Percentiles rank a stretch among this genome's conserved stretches.
Conservation (phyloP, 2,329 filamentous ascomycete genomes). For the Helminthosporium solani region DNA sequence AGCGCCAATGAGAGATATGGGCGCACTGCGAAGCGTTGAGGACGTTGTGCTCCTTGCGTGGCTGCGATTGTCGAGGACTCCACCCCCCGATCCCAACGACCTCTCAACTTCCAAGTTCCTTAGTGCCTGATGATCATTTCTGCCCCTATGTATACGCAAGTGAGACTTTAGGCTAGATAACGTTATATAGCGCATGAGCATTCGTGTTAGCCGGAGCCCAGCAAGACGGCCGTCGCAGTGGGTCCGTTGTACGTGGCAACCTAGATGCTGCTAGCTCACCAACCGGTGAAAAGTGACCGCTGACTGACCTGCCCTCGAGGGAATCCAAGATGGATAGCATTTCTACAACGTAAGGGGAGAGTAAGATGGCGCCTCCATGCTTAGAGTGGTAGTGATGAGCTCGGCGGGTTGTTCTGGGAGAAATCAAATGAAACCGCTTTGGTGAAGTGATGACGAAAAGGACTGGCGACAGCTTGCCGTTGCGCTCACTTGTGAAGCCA, state of each 20-base stretch:
- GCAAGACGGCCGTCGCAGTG: not conserved
- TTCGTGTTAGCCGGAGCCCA: not conserved
- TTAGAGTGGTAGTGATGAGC: not conserved
- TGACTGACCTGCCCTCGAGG: not conserved
- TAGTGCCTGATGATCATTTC: not conserved
- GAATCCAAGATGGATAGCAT: not conserved
- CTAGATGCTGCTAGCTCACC: not conserved
- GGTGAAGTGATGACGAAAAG: constrained; percentile 1
- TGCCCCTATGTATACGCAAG: not conserved
- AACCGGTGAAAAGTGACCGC: not conserved
- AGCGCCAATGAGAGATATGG: not conserved
- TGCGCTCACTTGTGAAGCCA: not conserved
- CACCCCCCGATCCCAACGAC: not conserved
- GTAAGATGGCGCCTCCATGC: not conserved
- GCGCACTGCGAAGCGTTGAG: constrained; percentile 1
- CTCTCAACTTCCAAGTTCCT: not conserved
- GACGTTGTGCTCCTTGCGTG: not conserved
- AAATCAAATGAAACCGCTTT: not conserved
- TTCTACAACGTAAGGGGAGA: not conserved
- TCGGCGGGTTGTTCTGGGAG: not conserved
- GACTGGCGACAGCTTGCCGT: constrained; percentile 2
- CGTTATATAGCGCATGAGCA: not conserved
- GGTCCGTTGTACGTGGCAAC: constrained; percentile 5
- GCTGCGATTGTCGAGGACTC: not conserved
- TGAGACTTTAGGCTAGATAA: not conserved